A percentile compares a stretch with the other conserved stretches of the same genome.
Evolutionary conservation across 305 asterid genomes (phyloP).

Genomic region (Plantago lanceolata): DNA sequence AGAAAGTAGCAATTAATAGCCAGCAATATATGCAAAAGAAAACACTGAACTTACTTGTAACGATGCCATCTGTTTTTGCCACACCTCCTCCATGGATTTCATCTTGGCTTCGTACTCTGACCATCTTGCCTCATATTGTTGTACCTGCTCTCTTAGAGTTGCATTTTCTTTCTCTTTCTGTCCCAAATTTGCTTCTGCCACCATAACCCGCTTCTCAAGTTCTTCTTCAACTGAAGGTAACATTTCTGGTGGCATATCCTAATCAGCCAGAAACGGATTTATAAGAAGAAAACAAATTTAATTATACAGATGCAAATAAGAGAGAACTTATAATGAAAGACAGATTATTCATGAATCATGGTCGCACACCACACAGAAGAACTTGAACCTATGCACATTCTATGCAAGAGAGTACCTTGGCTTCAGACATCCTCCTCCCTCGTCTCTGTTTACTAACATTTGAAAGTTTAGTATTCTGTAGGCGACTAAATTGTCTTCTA

Average conservation of each 20-base stretch:
- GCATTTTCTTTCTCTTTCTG: slow-evolving; percentile 76
- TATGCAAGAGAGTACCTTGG: slow-evolving; percentile 50
- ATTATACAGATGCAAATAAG: neutral
- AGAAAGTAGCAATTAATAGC: neutral
- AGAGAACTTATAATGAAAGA: neutral
- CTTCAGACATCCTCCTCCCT: slow-evolving; percentile 49
- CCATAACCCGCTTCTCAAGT: slow-evolving; percentile 49
- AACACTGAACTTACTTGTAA: slow-evolving; percentile 59
- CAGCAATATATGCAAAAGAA: slow-evolving; percentile 10
- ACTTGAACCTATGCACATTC: neutral
- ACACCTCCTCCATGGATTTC: slow-evolving; percentile 85
- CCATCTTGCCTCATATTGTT: slow-evolving; percentile 64
- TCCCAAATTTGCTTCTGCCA: slow-evolving; percentile 49
- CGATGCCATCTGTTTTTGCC: slow-evolving; percentile 84
- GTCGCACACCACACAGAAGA: neutral
- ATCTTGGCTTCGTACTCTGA: slow-evolving; percentile 70
- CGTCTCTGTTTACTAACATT: slow-evolving; percentile 31
- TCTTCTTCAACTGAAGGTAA: slow-evolving; percentile 61
- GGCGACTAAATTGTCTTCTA: slow-evolving; percentile 44
- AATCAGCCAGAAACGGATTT: slow-evolving; percentile 26
- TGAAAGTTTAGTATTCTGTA: slow-evolving; percentile 34
- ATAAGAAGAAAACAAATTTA: neutral
- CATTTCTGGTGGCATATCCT: slow-evolving; percentile 52
- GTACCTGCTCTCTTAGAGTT: slow-evolving; percentile 62
- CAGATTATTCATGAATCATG: neutral